These are phyloP conservation scores for Trypethelium eluteriae DNA, from an alignment of 495 filamentous ascomycete species.

Conservation along the genomic window DNA sequence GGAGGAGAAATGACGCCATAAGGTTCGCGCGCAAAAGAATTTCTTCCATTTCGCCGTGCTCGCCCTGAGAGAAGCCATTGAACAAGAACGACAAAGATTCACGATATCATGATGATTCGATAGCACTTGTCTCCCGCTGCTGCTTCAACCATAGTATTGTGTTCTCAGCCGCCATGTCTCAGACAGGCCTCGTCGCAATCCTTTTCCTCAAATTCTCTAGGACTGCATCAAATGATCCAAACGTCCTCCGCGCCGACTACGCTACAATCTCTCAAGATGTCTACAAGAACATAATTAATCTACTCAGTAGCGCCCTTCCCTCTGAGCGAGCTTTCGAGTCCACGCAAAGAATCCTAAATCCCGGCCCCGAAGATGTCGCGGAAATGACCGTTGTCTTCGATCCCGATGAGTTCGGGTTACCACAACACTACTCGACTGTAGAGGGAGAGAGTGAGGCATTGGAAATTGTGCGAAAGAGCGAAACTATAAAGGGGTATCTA, in stretches of 20 bases:
- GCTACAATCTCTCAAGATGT: not conserved
- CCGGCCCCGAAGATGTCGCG: not conserved
- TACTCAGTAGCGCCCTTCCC: not conserved
- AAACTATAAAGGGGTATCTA: slow-evolving; percentile 40
- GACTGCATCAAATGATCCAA: slow-evolving; percentile 13
- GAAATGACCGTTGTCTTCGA: not conserved
- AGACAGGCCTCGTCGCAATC: slow-evolving; percentile 23
- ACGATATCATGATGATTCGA: too few species aligned
- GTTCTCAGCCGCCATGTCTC: not conserved
- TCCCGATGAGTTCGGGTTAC: not conserved
- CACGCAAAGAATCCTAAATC: not conserved
- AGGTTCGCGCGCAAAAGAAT: too few species aligned
- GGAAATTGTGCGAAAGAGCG: slow-evolving; percentile 51
- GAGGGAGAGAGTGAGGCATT: not conserved
- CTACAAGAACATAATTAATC: not conserved
- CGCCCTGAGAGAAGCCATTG: too few species aligned
- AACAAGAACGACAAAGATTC: too few species aligned
- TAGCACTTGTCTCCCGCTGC: too few species aligned
- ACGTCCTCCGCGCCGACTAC: not conserved
- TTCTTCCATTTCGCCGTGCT: too few species aligned
- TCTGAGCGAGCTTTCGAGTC: not conserved
- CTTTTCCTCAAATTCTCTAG: slow-evolving; percentile 13
- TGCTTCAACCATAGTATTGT: not conserved
- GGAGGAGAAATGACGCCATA: too few species aligned
- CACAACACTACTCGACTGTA: not conserved